Evolutionary conservation across 2,329 filamentous ascomycete genomes (phyloP), one percentile per base, ranked within the genome.

Genomic region (Chrysosporium queenslandicum): DNA sequence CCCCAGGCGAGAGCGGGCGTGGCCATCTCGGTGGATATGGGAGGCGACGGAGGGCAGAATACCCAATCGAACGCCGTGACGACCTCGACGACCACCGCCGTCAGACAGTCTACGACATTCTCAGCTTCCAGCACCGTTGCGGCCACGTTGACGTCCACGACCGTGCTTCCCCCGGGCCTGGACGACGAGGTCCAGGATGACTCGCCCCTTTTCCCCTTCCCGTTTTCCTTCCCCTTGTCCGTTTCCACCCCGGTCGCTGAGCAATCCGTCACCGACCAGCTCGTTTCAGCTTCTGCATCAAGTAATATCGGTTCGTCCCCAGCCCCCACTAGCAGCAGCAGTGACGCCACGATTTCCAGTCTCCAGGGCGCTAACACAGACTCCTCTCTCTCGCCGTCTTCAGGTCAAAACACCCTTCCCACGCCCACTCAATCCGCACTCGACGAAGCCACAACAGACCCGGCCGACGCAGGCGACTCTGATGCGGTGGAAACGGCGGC

Each of bases 11-110:
- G 49, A 37, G 21, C 49, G 3, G 49, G 49, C 11, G 8, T 51
- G 20, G 49, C 49, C 14, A 21, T 50, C 14, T 27, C 36, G 6
- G 40, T 51, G 8, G 40, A 45, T 43, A 34, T 51, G 20, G 49
- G 12, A 18, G 46, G 34, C 25, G 32, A 36, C 14, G 37, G n/a
- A n/a, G n/a, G 21, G 11, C 18, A 23, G 12, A 25, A 23, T 25
- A 18, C 48, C 2, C 11, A n/a, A n/a, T 18, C 39, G 4, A 25
- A 3, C 12, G 16, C 39, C 6, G n/a, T 25, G 5, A 41, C 21
- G 8, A 43, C 40, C 21, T 43, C 40, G 2, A 43, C 39, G 12
- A 11, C 39, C 3, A 16, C 39, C 34, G 18, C n/a, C 2, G n/a
- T n/a, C n/a, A 18, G 9, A 7, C n/a, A 27, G 8, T n/a, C 30